Evolutionary conservation across 1,284 basidiomycete genomes (phyloP).

Genomic region (Rugosomyces carneus): DNA sequence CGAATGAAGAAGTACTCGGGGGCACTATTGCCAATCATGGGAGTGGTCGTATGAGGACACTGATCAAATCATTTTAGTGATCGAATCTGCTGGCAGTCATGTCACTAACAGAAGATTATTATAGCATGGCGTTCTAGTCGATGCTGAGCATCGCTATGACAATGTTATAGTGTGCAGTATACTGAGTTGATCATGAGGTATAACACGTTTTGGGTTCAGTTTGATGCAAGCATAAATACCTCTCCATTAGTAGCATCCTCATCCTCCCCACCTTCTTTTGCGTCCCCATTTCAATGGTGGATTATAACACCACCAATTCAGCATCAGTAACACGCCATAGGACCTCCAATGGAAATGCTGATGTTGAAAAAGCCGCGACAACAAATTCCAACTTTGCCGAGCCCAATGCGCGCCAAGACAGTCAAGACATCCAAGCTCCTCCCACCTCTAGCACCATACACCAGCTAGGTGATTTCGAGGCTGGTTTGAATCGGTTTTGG

Average conservation of each 20-base stretch:
- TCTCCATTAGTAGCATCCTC: background rate
- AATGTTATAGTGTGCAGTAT: no score
- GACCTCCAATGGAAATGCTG: slow-evolving; percentile 9
- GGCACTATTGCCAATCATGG: slow-evolving; percentile 40
- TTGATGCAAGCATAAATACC: background rate
- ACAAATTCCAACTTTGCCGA: background rate
- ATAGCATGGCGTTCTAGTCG: no score
- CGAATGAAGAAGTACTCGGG: slow-evolving; percentile 53
- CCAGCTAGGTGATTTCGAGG: slow-evolving; percentile 11
- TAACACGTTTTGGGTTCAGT: no score
- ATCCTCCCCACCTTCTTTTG: background rate
- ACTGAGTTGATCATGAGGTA: no score
- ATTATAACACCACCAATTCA: background rate
- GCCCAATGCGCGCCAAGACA: background rate
- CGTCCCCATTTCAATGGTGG: slow-evolving; percentile 1
- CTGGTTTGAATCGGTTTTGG: slow-evolving; percentile 13
- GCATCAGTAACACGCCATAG: slow-evolving; percentile 9
- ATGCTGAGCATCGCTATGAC: no score
- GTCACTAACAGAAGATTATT: no score
- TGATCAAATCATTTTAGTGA: no score
- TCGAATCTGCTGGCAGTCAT: no score
- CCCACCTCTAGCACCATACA: background rate
- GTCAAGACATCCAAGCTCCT: background rate
- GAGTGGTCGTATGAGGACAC: no score
- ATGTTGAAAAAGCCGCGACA: slow-evolving; percentile 11